These are phyloP conservation scores for Ascoidea tarda DNA, from an alignment of 805 yeast genomes.

Conservation along the genomic window DNA sequence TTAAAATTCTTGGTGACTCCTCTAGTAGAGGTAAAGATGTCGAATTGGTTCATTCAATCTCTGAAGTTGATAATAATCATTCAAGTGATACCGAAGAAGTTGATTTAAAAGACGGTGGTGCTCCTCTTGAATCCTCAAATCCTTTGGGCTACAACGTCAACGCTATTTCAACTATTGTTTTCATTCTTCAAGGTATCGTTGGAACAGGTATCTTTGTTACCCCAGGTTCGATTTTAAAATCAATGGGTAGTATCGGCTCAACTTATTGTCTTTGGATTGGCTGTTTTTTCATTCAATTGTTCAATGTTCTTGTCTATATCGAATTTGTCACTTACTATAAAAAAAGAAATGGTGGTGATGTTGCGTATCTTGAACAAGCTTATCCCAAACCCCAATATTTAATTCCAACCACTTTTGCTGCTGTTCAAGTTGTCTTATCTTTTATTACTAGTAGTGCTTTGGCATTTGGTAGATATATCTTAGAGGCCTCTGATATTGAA, in stretches of 20 bases:
- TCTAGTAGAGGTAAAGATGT: no score
- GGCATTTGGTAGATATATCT: slow-evolving; percentile 22
- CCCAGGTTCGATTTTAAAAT: slow-evolving; percentile 30
- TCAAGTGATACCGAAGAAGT: not conserved
- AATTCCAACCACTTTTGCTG: slow-evolving; percentile 24
- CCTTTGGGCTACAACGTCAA: slow-evolving; percentile 25
- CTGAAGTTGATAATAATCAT: no score
- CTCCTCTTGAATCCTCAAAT: slow-evolving; percentile 25
- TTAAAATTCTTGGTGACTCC: no score
- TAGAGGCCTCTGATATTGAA: slow-evolving; percentile 19
- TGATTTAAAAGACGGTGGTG: slow-evolving; percentile 17
- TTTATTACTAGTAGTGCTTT: slow-evolving; percentile 22
- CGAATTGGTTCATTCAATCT: no score
- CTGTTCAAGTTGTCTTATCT: slow-evolving; percentile 23
- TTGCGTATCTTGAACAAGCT: slow-evolving; percentile 25
- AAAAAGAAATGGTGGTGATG: slow-evolving; percentile 24
- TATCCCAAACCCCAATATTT: slow-evolving; percentile 21
- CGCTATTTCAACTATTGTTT: slow-evolving; percentile 30
- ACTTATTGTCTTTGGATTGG: slow-evolving; percentile 28
- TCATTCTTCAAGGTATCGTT: slow-evolving; percentile 36
- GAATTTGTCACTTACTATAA: slow-evolving; percentile 27
- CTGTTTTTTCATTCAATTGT: slow-evolving; percentile 25
- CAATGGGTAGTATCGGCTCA: slow-evolving; percentile 29
- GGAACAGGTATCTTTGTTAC: slow-evolving; percentile 49
- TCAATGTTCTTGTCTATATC: slow-evolving; percentile 23